Evolutionary conservation across 1,284 basidiomycete genomes (phyloP).

Genomic region (Papiliotrema nemorosa): DNA sequence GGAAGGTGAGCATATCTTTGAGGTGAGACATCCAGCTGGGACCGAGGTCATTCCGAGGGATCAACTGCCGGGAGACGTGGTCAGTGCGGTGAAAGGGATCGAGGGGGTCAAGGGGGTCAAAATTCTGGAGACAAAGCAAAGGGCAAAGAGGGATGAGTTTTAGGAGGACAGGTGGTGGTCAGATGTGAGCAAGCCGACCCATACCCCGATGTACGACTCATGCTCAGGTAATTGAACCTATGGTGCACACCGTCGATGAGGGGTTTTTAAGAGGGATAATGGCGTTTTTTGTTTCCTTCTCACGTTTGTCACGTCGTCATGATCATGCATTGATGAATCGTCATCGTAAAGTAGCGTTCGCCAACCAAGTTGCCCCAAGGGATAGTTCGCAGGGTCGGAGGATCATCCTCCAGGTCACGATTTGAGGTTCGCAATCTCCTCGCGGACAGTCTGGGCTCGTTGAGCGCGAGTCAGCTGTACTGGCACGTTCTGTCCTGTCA

Average conservation of each 20-base stretch:
- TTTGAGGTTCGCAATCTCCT: conserved; percentile 32
- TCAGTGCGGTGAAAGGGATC: conserved; percentile 19
- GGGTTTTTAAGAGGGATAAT: too few species aligned
- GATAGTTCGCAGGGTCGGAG: too few species aligned
- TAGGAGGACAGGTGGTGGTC: neutral
- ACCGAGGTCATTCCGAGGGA: conserved; percentile 4
- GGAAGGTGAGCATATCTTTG: conserved; percentile 41
- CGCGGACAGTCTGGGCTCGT: conserved; percentile 44
- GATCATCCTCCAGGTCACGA: too few species aligned
- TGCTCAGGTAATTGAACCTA: too few species aligned
- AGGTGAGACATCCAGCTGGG: conserved; percentile 17
- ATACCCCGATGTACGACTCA: neutral
- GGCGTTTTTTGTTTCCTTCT: too few species aligned
- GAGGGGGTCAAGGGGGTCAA: conserved; percentile 31
- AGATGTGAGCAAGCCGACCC: neutral
- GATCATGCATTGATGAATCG: too few species aligned
- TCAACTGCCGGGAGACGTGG: conserved; percentile 14
- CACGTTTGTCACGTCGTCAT: too few species aligned
- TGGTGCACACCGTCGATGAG: too few species aligned
- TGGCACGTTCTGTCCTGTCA: conserved; percentile 31
- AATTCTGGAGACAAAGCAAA: conserved; percentile 31
- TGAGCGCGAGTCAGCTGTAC: conserved; percentile 41
- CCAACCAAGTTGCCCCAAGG: too few species aligned
- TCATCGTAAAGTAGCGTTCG: too few species aligned
- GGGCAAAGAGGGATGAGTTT: conserved; percentile 38